These are phyloP conservation scores for Oryza meridionalis DNA, from an alignment of 176 grass and related monocot genomes.

Conservation along the genomic window DNA sequence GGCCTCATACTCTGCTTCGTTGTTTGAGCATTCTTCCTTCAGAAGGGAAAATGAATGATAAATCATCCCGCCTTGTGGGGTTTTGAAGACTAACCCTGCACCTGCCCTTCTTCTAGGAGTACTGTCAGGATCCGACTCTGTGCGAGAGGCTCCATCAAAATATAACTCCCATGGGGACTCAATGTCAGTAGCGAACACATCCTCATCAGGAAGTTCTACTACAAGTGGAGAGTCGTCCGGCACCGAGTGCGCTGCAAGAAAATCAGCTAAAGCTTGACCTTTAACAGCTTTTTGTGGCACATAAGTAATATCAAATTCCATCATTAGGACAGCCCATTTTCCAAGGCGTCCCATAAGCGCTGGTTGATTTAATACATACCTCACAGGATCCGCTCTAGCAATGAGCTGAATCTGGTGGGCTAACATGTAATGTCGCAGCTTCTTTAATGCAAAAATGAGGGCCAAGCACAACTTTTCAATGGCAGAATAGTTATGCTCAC, in stretches of 20 bases:
- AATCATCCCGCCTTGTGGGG: background rate
- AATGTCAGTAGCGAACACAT: background rate
- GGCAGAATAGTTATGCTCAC: no score
- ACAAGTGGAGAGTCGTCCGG: background rate
- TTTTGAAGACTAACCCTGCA: background rate
- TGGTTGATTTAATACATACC: background rate
- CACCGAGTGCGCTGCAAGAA: no score
- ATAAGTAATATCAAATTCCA: conserved; percentile 3
- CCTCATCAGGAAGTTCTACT: background rate
- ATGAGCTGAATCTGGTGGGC: no score
- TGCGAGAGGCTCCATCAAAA: no score
- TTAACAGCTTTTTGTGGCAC: no score
- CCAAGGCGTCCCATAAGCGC: background rate
- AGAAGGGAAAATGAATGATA: background rate
- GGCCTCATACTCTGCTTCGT: no score
- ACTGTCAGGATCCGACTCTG: background rate
- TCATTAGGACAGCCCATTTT: background rate
- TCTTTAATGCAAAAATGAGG: no score
- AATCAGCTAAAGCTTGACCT: no score
- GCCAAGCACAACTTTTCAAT: no score
- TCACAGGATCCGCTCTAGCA: background rate
- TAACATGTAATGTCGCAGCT: no score
- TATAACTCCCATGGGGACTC: no score
- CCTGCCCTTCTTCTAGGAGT: background rate
- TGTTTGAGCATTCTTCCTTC: no score